A percentile compares a stretch with the other conserved stretches of the same genome.
phyloP scores from a whole-genome alignment of 768 basidiomycete genomes.

The Amanita rubescens region DNA sequence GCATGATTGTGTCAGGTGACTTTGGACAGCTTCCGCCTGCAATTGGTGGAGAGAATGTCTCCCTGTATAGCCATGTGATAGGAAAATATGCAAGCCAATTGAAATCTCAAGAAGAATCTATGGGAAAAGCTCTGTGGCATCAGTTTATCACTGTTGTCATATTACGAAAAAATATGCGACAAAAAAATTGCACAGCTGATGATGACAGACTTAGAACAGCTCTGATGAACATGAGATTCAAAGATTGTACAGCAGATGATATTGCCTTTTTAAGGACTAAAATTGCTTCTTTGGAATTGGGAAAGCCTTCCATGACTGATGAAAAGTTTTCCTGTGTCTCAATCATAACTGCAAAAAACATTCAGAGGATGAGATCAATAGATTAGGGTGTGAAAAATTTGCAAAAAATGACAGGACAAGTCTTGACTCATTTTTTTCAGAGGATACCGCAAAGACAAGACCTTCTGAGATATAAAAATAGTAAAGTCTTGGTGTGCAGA shows the following conservation, averaged over 20 bases:
- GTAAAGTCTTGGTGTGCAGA: too few species aligned
- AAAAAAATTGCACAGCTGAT: conserved; percentile 12
- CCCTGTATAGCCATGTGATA: conserved; percentile 1
- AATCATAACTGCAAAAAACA: conserved; percentile 27
- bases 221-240: conserved; percentile 27
- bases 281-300: background rate
- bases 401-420: conserved; percentile 18
- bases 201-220: conserved; percentile 21
- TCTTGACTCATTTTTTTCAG: conserved; percentile 20
- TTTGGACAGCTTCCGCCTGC: background rate
- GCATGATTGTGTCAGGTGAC: background rate
- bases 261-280: conserved; percentile 19
- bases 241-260: conserved; percentile 20
- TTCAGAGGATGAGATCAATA: conserved; percentile 27
- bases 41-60: too few species aligned
- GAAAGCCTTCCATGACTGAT: background rate
- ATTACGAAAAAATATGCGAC: conserved; percentile 27
- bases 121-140: conserved; percentile 26
- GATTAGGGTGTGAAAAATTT: conserved; percentile 19
- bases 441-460: conserved; percentile 10
- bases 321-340: conserved; percentile 22
- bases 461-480: conserved; percentile 6
- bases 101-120: conserved; percentile 12
- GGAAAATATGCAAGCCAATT: background rate
- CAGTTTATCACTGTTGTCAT: conserved; percentile 29